Evolutionary conservation across 2,329 filamentous ascomycete species (phyloP).

Genomic region (Trichoderma cornu-damae): DNA sequence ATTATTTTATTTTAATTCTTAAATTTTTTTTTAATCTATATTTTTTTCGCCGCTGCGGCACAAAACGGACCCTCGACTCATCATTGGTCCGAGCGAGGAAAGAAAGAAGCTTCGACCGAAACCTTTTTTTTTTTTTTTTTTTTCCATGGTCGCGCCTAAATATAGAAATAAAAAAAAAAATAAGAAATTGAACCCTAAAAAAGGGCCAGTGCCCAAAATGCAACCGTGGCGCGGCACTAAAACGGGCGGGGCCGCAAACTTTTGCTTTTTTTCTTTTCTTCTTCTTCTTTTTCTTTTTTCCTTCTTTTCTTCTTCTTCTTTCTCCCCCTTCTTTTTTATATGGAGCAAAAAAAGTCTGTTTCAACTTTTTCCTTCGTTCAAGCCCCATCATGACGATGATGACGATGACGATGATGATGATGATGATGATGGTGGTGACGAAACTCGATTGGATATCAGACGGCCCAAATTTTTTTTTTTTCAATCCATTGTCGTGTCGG

Average conservation of each 20-base stretch:
- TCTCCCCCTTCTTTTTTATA: background rate
- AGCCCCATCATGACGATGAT: background rate
- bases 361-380: too few species aligned
- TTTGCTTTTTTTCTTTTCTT: background rate
- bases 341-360: too few species aligned
- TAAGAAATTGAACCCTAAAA: too few species aligned
- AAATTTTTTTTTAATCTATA: too few species aligned
- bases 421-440: background rate
- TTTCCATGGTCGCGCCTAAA: constrained; percentile 13
- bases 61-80: too few species aligned
- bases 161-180: constrained; percentile 17
- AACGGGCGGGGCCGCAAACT: constrained; percentile 3
- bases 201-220: constrained; percentile 1
- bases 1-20: too few species aligned
- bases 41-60: constrained; percentile 8
- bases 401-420: background rate
- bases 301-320: background rate
- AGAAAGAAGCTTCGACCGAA: constrained; percentile 13
- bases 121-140: too few species aligned
- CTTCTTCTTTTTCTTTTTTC: background rate
- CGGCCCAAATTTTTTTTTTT: too few species aligned
- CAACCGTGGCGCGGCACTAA: constrained; percentile 12
- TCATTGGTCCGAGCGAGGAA: constrained; percentile 5
- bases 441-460: background rate
- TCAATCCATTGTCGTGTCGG: too few species aligned